Evolutionary conservation across 164 flowering plant genomes (phyloP), one percentile per base, ranked within the genome.

Genomic region (Akebia trifoliata): DNA sequence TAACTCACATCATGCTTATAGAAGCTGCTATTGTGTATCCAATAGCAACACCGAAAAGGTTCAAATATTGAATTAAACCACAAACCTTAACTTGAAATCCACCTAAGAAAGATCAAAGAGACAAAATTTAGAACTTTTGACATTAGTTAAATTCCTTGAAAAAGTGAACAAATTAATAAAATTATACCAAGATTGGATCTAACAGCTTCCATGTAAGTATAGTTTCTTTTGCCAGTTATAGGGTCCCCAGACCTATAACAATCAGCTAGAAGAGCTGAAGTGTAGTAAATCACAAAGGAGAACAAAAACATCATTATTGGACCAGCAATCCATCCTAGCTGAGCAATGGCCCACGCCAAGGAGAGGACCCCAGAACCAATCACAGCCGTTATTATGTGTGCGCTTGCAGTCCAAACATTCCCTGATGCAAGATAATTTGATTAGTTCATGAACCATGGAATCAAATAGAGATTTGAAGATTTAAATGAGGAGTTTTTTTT

Each of bases 321-420:
- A n/a, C 69, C 69, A 21, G 48, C 65, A 47, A 66, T 7, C 69
- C 69, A 66, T 3, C 69, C 69, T 20, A 66, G 64, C 32, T 64
- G 62, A 43, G 62, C 68, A 14, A 64, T 48, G 25, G 62, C 62
- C 50, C 51, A 64, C 6, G 62, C 69, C 21, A 66, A 37, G 4
- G 64, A 42, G 3, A 66, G 59, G 17, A 66, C 69, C 43, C 69
- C 69, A 8, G 67, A 63, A 8, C 67, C 67, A 10, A 63, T 56
- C 39, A 63, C 67, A 12, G 67, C 56, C 15, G 67, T 63, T 56
- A 63, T 49, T 29, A 63, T 63, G 38, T 63, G 67, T 17, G 67
- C 32, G n/a, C 48, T 63, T 6, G 67, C 61, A 0, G 61, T 63
- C 61, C 67, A 63, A 12, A 63, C 34, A 29, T 24, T 63, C 29